A percentile compares a stretch with the other conserved stretches of the same genome.
Evolutionary conservation across 1,139 yeast species (phyloP).

Genomic region (Yamadazyma epiphylla): DNA sequence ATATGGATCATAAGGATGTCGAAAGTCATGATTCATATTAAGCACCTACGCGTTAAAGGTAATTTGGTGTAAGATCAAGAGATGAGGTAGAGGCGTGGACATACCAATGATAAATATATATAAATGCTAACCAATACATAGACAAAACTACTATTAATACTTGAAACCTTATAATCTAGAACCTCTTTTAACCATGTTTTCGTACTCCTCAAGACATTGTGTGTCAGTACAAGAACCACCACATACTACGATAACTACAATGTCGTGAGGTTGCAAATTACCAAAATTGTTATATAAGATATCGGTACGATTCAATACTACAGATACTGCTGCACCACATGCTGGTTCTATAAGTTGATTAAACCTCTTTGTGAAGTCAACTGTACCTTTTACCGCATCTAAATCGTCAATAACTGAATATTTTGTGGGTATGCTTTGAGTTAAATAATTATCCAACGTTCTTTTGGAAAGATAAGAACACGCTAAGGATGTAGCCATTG

Average conservation of each 20-base stretch:
- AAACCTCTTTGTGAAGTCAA: conserved; percentile 23
- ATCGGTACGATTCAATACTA: conserved; percentile 21
- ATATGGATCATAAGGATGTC: conserved; percentile 84
- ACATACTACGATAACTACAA: conserved; percentile 34
- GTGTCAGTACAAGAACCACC: conserved; percentile 34
- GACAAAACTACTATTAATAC: too few species aligned
- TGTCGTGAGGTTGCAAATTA: conserved; percentile 24
- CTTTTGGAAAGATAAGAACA: conserved; percentile 33
- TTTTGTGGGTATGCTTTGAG: conserved; percentile 14
- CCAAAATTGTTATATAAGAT: conserved; percentile 19
- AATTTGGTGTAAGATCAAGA: too few species aligned
- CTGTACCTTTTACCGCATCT: conserved; percentile 30
- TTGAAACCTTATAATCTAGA: background rate
- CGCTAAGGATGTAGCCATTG: conserved; percentile 39
- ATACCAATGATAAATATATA: too few species aligned
- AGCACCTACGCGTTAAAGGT: too few species aligned
- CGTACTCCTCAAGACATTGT: conserved; percentile 17
- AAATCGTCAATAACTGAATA: conserved; percentile 30
- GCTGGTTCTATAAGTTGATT: conserved; percentile 36
- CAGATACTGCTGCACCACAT: conserved; percentile 37
- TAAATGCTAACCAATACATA: too few species aligned
- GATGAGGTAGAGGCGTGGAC: too few species aligned
- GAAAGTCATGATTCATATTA: too few species aligned
- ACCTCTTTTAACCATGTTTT: background rate
- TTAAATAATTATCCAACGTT: conserved; percentile 22